Base-by-base conservation (phyloP, 768 basidiomycete genomes). In the Neoboletus subvelutipes region DNA sequence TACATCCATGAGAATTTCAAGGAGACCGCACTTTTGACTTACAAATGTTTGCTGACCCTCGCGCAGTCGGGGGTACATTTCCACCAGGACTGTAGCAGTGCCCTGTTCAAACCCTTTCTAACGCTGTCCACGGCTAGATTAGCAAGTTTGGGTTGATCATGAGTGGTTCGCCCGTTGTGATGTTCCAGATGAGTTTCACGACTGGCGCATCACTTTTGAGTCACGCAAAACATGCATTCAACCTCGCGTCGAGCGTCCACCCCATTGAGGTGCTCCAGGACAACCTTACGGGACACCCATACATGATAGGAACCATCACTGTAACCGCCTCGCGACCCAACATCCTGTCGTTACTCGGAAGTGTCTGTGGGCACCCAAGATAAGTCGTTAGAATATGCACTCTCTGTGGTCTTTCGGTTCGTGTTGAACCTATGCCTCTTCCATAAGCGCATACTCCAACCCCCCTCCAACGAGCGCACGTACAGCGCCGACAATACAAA, bases 391-490 rank as follows among this genome's bases (percentile, higher is more conserved):
- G 22, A 34, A 1, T 29, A 39, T 22, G 15, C 17, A 2, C 36
- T 9, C 24, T 24, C 3, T 6, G 29, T 29, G 8, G 29, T 29
- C 29, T 29, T 29, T 29, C 7, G 29, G 29, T 29, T 29, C 29
- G 7, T 29, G 4, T 29, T 5, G 1, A 31, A 15, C 12, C 12
- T 46, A n/a, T 45, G 67, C 66, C 66, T 67, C 66, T 59, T 65
- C 36, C 0, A 67, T 62, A 8, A 67, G 9, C 2, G 2, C 26
- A 56, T 56, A 67, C 28, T 28, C 28, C 28, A 28, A 28, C 5
- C 28, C 28, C 3, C 3, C 28, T 28, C 28, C 28, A 28, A 28
- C 28, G 28, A 28, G 28, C 28, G 5, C 28, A 28, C 28, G 28
- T 5, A 5, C 28, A 5, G 28, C 28, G 28, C 28, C 5, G 28